phyloP scores from a whole-genome alignment of 345 rosid genomes.

The Psidium guajava region DNA sequence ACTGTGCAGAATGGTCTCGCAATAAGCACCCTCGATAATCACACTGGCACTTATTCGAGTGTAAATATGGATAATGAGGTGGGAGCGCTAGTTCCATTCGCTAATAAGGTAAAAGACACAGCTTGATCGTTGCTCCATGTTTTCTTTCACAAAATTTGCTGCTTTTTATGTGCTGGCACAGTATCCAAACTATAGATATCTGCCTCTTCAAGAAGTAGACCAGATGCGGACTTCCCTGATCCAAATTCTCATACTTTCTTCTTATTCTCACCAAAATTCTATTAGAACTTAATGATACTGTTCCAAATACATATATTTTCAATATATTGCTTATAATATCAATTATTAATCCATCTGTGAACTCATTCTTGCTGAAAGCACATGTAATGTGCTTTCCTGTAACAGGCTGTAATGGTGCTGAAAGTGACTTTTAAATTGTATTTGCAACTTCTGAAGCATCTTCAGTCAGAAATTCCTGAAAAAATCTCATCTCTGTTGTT shows the following conservation, averaged over 20 bases:
- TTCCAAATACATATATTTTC: background rate
- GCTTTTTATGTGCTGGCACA: background rate
- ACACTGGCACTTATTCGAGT: conserved; percentile 8
- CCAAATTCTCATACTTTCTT: background rate
- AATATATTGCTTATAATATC: background rate
- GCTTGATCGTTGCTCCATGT: background rate
- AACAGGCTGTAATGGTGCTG: background rate
- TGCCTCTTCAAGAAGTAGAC: background rate
- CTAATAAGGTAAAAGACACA: conserved; percentile 9
- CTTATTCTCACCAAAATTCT: background rate
- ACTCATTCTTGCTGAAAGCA: background rate
- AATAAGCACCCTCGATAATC: background rate
- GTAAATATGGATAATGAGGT: conserved; percentile 13
- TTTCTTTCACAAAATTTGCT: background rate
- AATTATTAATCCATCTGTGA: background rate
- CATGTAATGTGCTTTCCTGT: background rate
- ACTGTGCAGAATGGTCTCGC: background rate
- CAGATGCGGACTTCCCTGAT: background rate
- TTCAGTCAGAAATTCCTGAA: background rate
- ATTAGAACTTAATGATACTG: background rate
- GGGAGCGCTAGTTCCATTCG: conserved; percentile 2
- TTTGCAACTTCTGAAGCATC: background rate
- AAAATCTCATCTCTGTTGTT: background rate
- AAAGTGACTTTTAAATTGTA: background rate
- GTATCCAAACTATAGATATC: background rate